Percentiles rank a stretch among this genome's conserved stretches.
Evolutionary conservation across 2,329 filamentous ascomycete genomes (phyloP).

Genomic region (Torrubiella hemipterigena): DNA sequence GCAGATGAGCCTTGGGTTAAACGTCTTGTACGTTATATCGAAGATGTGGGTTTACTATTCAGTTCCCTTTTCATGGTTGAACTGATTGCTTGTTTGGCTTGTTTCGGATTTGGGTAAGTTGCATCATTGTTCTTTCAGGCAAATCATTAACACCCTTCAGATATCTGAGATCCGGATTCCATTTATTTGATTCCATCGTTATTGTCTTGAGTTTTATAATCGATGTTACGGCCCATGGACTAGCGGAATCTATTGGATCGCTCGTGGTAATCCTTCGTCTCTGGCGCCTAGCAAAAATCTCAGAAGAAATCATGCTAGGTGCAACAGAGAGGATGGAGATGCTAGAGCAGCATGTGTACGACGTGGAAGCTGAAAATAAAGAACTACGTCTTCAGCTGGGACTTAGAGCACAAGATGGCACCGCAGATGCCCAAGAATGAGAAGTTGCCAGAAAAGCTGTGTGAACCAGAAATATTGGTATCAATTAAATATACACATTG

Average conservation of each 20-base stretch:
- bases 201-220: conserved; percentile 50
- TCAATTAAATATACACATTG: background rate
- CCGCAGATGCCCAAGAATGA: background rate
- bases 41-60: conserved; percentile 43
- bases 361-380: conserved; percentile 35
- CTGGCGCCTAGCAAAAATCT: conserved; percentile 59
- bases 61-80: conserved; percentile 55
- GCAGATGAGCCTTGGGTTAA: conserved; percentile 28
- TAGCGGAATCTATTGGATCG: conserved; percentile 50
- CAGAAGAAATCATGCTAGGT: conserved; percentile 54
- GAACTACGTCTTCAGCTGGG: conserved; percentile 11
- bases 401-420: background rate
- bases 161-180: conserved; percentile 47
- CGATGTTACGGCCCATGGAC: conserved; percentile 47
- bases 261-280: conserved; percentile 55
- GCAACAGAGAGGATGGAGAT: conserved; percentile 50
- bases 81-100: conserved; percentile 44
- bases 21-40: conserved; percentile 26
- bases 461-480: background rate
- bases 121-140: background rate
- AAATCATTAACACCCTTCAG: conserved; percentile 17
- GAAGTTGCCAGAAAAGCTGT: background rate
- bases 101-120: conserved; percentile 46
- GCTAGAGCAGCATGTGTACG: conserved; percentile 37
- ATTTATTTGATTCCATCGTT: conserved; percentile 51